Evolutionary conservation across 2,329 filamentous ascomycete genomes (phyloP).

Genomic region (Phaeosphaeriaceae sp.): DNA sequence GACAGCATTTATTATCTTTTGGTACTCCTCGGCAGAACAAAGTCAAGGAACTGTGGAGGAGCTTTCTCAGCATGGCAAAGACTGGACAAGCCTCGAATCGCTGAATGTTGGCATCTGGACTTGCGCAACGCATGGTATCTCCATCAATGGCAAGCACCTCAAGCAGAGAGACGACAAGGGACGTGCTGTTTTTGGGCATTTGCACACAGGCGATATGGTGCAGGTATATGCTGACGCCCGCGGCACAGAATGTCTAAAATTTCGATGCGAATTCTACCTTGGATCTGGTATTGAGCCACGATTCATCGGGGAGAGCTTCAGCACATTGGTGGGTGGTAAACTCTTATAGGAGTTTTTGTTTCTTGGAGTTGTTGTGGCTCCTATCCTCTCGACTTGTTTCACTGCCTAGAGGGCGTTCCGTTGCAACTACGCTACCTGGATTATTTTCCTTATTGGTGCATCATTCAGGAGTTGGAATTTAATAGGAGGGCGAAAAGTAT

Average conservation of each 20-base stretch:
- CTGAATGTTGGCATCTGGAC: slow-evolving; percentile 78
- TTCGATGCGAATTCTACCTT: slow-evolving; percentile 52
- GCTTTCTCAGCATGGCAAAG: slow-evolving; percentile 53
- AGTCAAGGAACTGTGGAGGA: slow-evolving; percentile 65
- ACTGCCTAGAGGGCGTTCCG: too few species aligned
- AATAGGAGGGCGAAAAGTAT: too few species aligned
- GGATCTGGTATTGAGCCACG: slow-evolving; percentile 45
- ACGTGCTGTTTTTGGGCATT: slow-evolving; percentile 64
- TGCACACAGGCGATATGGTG: slow-evolving; percentile 80
- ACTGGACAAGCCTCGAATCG: slow-evolving; percentile 60
- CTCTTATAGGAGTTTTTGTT: slow-evolving; percentile 4
- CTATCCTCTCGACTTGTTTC: not conserved
- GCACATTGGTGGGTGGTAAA: slow-evolving; percentile 21
- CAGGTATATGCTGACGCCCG: slow-evolving; percentile 68
- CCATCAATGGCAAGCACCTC: slow-evolving; percentile 75
- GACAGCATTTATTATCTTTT: slow-evolving; percentile 76
- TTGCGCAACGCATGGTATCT: slow-evolving; percentile 76
- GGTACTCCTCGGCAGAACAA: slow-evolving; percentile 67
- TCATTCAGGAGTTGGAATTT: not conserved
- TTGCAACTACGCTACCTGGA: not conserved
- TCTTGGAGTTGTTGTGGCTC: not conserved
- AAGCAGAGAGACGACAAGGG: slow-evolving; percentile 60
- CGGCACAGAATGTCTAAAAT: slow-evolving; percentile 46
- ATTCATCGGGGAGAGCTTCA: slow-evolving; percentile 34
- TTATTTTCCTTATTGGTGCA: not conserved